Evolutionary conservation across 345 rosid species (phyloP).

Genomic region (Corchorus capsularis): DNA sequence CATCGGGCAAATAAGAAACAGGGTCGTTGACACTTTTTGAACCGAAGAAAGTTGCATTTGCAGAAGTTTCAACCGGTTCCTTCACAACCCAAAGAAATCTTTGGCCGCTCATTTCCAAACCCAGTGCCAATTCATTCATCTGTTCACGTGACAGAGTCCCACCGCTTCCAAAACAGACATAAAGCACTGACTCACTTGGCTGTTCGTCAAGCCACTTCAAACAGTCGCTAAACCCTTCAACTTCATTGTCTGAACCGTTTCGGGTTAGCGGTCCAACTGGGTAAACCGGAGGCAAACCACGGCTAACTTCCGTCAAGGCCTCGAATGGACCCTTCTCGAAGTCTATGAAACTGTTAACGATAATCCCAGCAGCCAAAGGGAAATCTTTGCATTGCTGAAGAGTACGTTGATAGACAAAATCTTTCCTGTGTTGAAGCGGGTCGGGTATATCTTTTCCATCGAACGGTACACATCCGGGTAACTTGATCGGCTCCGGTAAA

Average conservation of each 20-base stretch:
- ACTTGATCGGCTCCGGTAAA: constrained; percentile 26
- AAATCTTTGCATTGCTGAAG: constrained; percentile 16
- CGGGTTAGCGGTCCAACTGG: constrained; percentile 37
- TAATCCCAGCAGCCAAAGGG: constrained; percentile 31
- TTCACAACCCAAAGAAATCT: constrained; percentile 41
- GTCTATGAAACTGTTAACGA: constrained; percentile 33
- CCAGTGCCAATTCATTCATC: constrained; percentile 32
- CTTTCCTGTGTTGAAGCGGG: constrained; percentile 25
- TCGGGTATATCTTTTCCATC: constrained; percentile 28
- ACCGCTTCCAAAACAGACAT: constrained; percentile 41
- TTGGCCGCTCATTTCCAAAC: constrained; percentile 42
- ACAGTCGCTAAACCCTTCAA: constrained; percentile 16
- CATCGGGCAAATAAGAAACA: constrained; percentile 32
- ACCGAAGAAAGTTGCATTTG: constrained; percentile 27
- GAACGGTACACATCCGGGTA: constrained; percentile 39
- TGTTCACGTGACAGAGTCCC: constrained; percentile 37
- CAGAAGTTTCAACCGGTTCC: constrained; percentile 24
- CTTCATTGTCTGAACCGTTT: background rate
- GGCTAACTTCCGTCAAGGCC: constrained; percentile 26
- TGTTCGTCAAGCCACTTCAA: constrained; percentile 42
- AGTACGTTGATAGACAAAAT: constrained; percentile 23
- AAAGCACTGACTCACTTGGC: constrained; percentile 37
- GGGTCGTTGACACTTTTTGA: constrained; percentile 8
- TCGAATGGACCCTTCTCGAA: constrained; percentile 33
- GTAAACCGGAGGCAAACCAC: constrained; percentile 23